A percentile compares a stretch with the other conserved stretches of the same genome.
phyloP scores from a whole-genome alignment of 1,284 basidiomycete genomes.

The Austroboletus sp. region DNA sequence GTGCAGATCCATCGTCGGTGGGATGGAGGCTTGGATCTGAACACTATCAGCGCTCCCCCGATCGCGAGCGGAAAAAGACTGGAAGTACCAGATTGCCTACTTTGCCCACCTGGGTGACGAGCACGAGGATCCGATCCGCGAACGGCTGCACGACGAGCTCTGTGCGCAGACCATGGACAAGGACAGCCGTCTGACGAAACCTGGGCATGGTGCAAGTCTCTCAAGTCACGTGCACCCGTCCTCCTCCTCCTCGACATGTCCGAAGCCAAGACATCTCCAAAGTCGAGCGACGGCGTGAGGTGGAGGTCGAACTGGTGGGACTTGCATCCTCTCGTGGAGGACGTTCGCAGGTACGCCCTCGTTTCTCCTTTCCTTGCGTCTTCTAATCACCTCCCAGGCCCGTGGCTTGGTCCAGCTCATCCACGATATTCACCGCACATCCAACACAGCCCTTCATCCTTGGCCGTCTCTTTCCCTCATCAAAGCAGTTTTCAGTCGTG shows the following conservation, averaged over 20 bases:
- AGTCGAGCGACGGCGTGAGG: conserved; percentile 50
- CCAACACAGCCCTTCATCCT: conserved; percentile 51
- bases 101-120: conserved; percentile 83
- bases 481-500: conserved; percentile 53
- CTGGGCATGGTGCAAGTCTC: conserved; percentile 15
- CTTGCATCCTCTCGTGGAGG: conserved; percentile 53
- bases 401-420: conserved; percentile 61
- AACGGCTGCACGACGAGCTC: conserved; percentile 74
- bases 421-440: conserved; percentile 61
- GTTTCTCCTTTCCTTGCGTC: background rate
- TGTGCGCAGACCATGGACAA: conserved; percentile 55
- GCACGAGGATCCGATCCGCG: conserved; percentile 70
- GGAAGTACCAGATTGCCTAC: conserved; percentile 71
- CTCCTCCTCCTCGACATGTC: background rate
- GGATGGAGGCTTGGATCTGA: conserved; percentile 74
- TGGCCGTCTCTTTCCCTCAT: conserved; percentile 63
- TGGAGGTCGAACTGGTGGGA: conserved; percentile 72
- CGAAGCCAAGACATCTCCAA: conserved; percentile 38
- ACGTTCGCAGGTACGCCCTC: conserved; percentile 43
- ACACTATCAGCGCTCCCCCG: conserved; percentile 1
- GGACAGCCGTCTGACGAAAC: conserved; percentile 37
- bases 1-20: conserved; percentile 54
- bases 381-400: conserved; percentile 41
- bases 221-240: conserved; percentile 11
- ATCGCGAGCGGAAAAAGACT: conserved; percentile 2